These are phyloP conservation scores for Phoenix roebelenii DNA, from an alignment of 176 grass and related monocot genomes.

Conservation along the genomic window DNA sequence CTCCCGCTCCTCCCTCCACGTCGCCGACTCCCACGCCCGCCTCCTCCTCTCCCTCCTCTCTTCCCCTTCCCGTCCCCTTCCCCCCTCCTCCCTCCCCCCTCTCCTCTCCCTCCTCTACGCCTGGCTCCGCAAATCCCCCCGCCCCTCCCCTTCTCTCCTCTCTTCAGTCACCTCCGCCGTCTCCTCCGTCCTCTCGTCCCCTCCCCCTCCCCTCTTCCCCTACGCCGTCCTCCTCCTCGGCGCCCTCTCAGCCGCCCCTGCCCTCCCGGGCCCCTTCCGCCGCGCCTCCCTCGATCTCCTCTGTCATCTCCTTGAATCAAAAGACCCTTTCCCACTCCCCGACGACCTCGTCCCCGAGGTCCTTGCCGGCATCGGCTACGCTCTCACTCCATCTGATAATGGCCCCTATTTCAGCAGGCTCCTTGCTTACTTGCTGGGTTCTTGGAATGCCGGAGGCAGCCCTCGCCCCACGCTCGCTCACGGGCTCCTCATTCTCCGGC, in stretches of 20 bases:
- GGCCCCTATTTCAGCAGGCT: slow-evolving; percentile 28
- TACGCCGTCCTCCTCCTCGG: slow-evolving; percentile 37
- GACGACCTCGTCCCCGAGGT: slow-evolving; percentile 29
- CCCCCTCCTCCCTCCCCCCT: slow-evolving; percentile 29
- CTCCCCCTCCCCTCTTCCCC: slow-evolving; percentile 5
- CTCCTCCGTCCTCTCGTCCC: slow-evolving; percentile 18
- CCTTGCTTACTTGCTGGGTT: slow-evolving; percentile 26
- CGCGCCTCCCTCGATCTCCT: slow-evolving; percentile 10
- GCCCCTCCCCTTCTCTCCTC: slow-evolving; percentile 33
- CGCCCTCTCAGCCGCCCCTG: slow-evolving; percentile 22
- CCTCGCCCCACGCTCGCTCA: slow-evolving; percentile 6
- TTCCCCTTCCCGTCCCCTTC: slow-evolving; percentile 35
- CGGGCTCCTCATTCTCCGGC: slow-evolving; percentile 50
- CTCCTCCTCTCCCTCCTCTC: slow-evolving; percentile 29
- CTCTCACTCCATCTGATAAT: slow-evolving; percentile 26
- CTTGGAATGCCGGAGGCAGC: slow-evolving; percentile 26
- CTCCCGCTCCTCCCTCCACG: slow-evolving; percentile 34
- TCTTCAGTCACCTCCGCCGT: slow-evolving; percentile 18
- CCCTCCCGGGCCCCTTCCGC: background rate
- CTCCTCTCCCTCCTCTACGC: slow-evolving; percentile 39
- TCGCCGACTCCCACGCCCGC: slow-evolving; percentile 17
- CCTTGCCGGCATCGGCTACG: slow-evolving; percentile 51
- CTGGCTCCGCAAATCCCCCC: slow-evolving; percentile 37
- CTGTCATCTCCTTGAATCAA: background rate
- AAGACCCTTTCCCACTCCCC: background rate